phyloP scores from a whole-genome alignment of 2,329 filamentous ascomycete genomes.

The Colletotrichum salicis region DNA sequence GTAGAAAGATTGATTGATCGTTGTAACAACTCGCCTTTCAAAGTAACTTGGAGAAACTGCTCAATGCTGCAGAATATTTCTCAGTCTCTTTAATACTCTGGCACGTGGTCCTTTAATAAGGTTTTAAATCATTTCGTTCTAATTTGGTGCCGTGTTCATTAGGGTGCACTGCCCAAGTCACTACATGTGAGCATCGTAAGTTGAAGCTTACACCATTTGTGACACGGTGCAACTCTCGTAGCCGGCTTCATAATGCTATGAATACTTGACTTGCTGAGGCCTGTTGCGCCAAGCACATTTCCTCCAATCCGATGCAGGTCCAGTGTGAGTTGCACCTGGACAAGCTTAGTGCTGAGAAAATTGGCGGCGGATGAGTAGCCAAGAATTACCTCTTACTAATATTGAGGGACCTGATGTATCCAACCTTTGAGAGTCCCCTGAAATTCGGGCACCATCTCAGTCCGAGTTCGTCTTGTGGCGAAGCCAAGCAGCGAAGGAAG shows the following conservation, averaged over 20 bases:
- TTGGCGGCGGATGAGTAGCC: background rate
- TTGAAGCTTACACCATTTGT: background rate
- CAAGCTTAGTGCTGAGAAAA: background rate
- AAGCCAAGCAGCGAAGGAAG: slow-evolving; percentile 20
- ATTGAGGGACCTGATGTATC: background rate
- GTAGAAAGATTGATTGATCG: too few species aligned
- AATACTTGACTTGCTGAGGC: background rate
- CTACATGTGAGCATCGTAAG: background rate
- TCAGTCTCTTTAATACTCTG: too few species aligned
- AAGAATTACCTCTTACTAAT: background rate
- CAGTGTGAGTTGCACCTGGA: background rate
- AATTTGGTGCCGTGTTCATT: too few species aligned
- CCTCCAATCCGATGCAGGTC: background rate
- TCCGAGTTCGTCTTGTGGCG: background rate
- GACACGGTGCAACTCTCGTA: background rate
- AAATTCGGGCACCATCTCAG: background rate
- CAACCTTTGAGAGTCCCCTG: background rate
- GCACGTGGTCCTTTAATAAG: too few species aligned
- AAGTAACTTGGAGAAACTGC: too few species aligned
- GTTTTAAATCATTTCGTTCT: too few species aligned
- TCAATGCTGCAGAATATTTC: too few species aligned
- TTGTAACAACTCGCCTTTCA: too few species aligned
- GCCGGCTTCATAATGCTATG: background rate
- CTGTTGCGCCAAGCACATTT: background rate
- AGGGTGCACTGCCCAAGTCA: too few species aligned